Conservation (phyloP, 2,329 filamentous ascomycete species). For the Colletotrichum tropicale region DNA sequence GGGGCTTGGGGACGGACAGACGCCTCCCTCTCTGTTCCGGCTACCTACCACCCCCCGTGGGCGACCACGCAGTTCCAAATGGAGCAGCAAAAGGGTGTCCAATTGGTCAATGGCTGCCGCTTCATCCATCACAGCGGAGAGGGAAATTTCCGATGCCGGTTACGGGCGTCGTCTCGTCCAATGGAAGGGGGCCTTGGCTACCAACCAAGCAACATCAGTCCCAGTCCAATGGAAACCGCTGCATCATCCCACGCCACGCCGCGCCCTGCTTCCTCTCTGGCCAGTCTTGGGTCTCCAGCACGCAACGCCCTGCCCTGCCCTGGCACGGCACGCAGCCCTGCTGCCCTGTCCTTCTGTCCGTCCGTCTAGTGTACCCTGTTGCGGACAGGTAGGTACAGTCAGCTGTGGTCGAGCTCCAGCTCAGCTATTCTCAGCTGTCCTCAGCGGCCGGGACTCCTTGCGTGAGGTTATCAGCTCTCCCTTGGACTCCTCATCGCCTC, state of each 20-base stretch:
- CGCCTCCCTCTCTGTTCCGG: not conserved
- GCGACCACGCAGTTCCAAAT: not conserved
- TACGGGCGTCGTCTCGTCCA: not conserved
- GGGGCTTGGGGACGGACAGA: not conserved
- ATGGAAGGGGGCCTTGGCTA: not conserved
- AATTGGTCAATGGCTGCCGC: not conserved
- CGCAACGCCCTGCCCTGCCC: not conserved
- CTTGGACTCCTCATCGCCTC: not conserved
- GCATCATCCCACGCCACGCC: slow-evolving; percentile 7
- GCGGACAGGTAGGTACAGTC: not conserved
- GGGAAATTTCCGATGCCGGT: slow-evolving; percentile 16
- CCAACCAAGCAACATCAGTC: not conserved
- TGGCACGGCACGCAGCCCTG: not conserved
- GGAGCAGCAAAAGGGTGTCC: not conserved
- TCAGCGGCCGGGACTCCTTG: not conserved
- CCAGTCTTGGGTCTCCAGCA: not conserved
- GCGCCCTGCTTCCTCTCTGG: not conserved
- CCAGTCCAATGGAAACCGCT: slow-evolving; percentile 16
- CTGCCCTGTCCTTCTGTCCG: not conserved
- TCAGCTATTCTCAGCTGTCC: not conserved
- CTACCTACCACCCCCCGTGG: not conserved
- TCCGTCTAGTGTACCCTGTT: not conserved
- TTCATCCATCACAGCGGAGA: not conserved
- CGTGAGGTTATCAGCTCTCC: not conserved
- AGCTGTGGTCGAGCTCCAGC: not conserved